Conservation (phyloP, 1,284 basidiomycete species). For the Tilletia indica region DNA sequence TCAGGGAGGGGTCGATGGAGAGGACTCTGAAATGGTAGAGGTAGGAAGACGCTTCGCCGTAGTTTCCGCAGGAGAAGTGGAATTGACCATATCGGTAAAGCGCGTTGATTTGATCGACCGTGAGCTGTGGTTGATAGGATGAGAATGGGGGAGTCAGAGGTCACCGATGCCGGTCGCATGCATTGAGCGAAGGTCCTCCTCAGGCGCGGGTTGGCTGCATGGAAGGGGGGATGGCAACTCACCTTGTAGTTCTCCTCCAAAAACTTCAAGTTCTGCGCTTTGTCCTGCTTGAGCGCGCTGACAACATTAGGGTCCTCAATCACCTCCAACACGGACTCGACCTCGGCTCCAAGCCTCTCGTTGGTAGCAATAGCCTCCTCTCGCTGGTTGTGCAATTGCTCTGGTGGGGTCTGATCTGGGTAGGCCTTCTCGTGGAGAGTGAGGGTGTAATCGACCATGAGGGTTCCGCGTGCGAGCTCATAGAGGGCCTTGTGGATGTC, state of each 20-base stretch:
- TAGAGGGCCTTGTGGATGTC: constrained; percentile 84
- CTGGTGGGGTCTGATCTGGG: constrained; percentile 62
- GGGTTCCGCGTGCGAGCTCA: constrained; percentile 86
- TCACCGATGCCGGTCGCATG: background rate
- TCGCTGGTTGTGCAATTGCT: constrained; percentile 46
- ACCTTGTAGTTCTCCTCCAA: constrained; percentile 90
- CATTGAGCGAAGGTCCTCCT: too few species aligned
- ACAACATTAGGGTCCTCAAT: constrained; percentile 94
- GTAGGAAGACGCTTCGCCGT: constrained; percentile 92
- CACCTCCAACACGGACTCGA: constrained; percentile 87
- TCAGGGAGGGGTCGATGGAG: constrained; percentile 85
- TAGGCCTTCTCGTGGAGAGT: constrained; percentile 74
- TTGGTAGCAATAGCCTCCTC: constrained; percentile 77
- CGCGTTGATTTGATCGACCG: constrained; percentile 87
- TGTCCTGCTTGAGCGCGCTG: constrained; percentile 79
- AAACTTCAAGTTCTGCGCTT: constrained; percentile 90
- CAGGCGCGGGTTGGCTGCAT: too few species aligned
- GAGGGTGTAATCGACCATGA: constrained; percentile 60
- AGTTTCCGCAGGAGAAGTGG: constrained; percentile 95
- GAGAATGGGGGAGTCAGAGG: background rate
- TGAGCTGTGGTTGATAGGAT: constrained; percentile 65
- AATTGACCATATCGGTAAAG: constrained; percentile 98
- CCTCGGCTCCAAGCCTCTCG: constrained; percentile 79
- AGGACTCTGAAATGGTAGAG: constrained; percentile 98
- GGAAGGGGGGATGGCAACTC: constrained; percentile 51